Conservation (phyloP, 495 filamentous ascomycete species). For the Rostrohypoxylon terebratum region DNA sequence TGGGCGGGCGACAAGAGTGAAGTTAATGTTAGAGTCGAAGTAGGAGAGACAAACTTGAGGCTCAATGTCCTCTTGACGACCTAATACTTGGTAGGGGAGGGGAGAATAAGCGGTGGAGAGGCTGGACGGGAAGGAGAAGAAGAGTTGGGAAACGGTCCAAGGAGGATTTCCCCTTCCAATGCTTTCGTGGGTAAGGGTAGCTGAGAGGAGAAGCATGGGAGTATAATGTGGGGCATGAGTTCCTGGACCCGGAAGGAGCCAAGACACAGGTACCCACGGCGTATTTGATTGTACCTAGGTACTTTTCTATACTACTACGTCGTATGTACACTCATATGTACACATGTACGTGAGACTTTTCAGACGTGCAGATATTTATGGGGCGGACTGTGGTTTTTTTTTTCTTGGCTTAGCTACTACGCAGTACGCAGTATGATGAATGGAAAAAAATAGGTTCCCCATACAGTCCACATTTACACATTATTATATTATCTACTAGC, state of each 20-base stretch:
- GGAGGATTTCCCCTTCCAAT: slow-evolving; percentile 51
- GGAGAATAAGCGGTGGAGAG: slow-evolving; percentile 51
- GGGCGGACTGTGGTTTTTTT: slow-evolving; percentile 30
- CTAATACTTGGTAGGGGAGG: slow-evolving; percentile 33
- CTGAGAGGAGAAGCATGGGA: slow-evolving; percentile 51
- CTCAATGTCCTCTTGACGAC: slow-evolving; percentile 31
- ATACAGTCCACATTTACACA: slow-evolving; percentile 18
- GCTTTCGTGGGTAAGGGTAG: slow-evolving; percentile 31
- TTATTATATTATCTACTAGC: not conserved
- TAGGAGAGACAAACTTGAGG: slow-evolving; percentile 24
- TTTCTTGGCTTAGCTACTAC: slow-evolving; percentile 17
- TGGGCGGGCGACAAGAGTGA: slow-evolving; percentile 2
- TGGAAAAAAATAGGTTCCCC: slow-evolving; percentile 21
- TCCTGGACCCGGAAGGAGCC: slow-evolving; percentile 49
- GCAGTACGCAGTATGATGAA: not conserved
- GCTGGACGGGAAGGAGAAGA: slow-evolving; percentile 50
- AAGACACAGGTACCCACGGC: slow-evolving; percentile 37
- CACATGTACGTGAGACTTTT: slow-evolving; percentile 22
- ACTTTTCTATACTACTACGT: no score
- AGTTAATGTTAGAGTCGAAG: slow-evolving; percentile 10
- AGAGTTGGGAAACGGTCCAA: slow-evolving; percentile 50
- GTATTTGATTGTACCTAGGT: slow-evolving; percentile 39
- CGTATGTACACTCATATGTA: not conserved
- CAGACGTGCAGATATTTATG: slow-evolving; percentile 44
- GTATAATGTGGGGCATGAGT: slow-evolving; percentile 51